A percentile compares a stretch with the other conserved stretches of the same genome.
Evolutionary conservation across 345 rosid species (phyloP).

Genomic region (Gossypium sturtianum): DNA sequence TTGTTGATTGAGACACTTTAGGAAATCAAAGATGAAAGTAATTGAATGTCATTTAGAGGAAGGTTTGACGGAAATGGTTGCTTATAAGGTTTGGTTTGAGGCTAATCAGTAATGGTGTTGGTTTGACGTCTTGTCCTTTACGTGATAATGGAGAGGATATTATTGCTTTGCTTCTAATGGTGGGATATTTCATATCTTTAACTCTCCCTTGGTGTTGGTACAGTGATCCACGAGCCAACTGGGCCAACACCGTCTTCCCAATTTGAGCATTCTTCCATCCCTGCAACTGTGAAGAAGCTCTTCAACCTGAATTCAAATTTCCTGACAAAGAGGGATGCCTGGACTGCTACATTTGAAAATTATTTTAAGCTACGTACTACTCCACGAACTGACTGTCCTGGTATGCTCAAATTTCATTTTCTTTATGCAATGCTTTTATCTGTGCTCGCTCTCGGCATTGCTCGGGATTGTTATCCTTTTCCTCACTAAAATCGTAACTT

Average conservation of each 20-base stretch:
- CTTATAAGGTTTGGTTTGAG: background rate
- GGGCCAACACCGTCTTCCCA: conserved; percentile 84
- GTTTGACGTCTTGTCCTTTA: background rate
- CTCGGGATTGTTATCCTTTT: background rate
- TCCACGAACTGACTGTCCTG: conserved; percentile 96
- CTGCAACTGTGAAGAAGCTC: conserved; percentile 96
- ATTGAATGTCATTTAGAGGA: background rate
- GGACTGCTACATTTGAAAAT: conserved; percentile 93
- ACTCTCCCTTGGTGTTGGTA: conserved; percentile 17
- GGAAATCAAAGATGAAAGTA: background rate
- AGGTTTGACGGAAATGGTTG: background rate
- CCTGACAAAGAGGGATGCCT: conserved; percentile 93
- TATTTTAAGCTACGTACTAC: conserved; percentile 61
- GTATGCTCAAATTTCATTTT: conserved; percentile 31
- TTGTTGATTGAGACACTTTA: background rate
- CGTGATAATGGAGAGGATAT: background rate
- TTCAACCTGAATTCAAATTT: conserved; percentile 82
- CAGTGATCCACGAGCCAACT: conserved; percentile 82
- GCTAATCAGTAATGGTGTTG: too few relatives aligned
- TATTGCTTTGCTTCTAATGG: conserved; percentile 1
- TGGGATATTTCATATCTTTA: conserved; percentile 1
- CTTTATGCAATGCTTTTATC: background rate
- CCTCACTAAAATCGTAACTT: background rate
- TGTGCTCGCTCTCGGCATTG: background rate
- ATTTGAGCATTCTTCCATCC: conserved; percentile 90